A percentile compares a stretch with the other conserved stretches of the same genome.
These are phyloP conservation scores for Microsporum canis DNA, from an alignment of 2,329 filamentous ascomycete species.

Conservation along the genomic window DNA sequence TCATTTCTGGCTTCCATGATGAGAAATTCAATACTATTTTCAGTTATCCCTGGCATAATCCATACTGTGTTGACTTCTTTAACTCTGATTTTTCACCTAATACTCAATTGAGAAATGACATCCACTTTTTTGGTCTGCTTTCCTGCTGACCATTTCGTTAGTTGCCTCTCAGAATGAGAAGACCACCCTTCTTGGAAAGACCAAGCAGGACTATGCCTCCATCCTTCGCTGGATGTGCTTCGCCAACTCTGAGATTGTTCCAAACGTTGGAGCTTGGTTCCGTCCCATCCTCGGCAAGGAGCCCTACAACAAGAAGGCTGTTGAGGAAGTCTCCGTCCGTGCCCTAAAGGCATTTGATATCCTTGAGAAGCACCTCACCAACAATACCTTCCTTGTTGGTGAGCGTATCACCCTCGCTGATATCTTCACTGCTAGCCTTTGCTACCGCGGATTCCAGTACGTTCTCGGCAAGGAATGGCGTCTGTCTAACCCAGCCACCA, in stretches of 20 bases:
- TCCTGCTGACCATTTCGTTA: slow-evolving; percentile 30
- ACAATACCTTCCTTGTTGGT: slow-evolving; percentile 94
- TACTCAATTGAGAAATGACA: slow-evolving; percentile 17
- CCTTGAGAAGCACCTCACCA: slow-evolving; percentile 75
- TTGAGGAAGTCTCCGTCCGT: slow-evolving; percentile 66
- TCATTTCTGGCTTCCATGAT: slow-evolving; percentile 48
- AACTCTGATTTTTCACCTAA: slow-evolving; percentile 56
- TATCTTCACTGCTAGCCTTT: slow-evolving; percentile 67
- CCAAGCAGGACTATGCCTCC: slow-evolving; percentile 98
- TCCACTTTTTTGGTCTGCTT: slow-evolving; percentile 11
- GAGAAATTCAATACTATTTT: slow-evolving; percentile 55
- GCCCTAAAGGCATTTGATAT: slow-evolving; percentile 57
- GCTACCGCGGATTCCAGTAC: slow-evolving; percentile 80
- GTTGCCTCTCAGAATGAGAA: slow-evolving; percentile 99
- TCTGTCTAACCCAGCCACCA: slow-evolving; percentile 66
- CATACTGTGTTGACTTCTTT: slow-evolving; percentile 61
- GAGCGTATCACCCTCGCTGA: slow-evolving; percentile 97
- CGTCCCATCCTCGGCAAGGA: slow-evolving; percentile 68
- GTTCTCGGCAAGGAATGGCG: slow-evolving; percentile 91
- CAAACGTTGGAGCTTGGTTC: slow-evolving; percentile 67
- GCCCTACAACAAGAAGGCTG: slow-evolving; percentile 95
- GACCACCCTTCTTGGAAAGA: slow-evolving; percentile 98
- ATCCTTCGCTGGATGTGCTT: slow-evolving; percentile 98
- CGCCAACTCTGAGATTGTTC: slow-evolving; percentile 78
- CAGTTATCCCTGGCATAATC: slow-evolving; percentile 99